Evolutionary conservation across 176 grass and related monocot species (phyloP).

Genomic region (Carex pumila): DNA sequence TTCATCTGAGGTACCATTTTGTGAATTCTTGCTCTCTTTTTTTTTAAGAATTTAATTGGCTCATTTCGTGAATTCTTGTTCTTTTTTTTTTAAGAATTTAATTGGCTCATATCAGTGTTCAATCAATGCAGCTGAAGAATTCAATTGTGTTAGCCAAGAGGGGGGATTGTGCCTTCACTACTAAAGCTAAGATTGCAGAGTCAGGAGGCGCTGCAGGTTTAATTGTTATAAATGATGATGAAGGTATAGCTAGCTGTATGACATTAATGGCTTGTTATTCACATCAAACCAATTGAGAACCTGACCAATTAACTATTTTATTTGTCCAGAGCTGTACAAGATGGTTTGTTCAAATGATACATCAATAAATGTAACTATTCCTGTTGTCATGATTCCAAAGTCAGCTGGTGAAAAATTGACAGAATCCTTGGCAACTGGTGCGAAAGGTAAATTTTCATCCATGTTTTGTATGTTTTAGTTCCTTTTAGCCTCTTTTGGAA

Average conservation of each 20-base stretch:
- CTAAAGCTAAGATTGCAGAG: constrained; percentile 77
- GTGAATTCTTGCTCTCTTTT: not conserved
- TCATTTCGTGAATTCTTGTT: not conserved
- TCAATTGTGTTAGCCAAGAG: constrained; percentile 68
- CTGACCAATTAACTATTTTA: constrained; percentile 11
- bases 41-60: not conserved
- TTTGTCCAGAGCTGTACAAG: constrained; percentile 79
- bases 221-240: constrained; percentile 84
- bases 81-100: not conserved
- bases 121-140: constrained; percentile 48
- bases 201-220: constrained; percentile 63
- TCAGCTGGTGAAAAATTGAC: constrained; percentile 71
- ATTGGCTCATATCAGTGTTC: not conserved
- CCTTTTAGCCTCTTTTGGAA: constrained; percentile 11
- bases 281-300: not conserved
- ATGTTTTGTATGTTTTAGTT: not conserved
- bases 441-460: constrained; percentile 23
- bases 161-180: constrained; percentile 83
- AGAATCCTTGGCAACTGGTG: constrained; percentile 40
- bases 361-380: constrained; percentile 78
- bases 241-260: constrained; percentile 44
- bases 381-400: constrained; percentile 83
- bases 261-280: constrained; percentile 12
- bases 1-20: constrained; percentile 49
- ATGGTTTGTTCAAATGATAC: constrained; percentile 95